These are phyloP conservation scores for Pyricularia grisea DNA, from an alignment of 2,329 filamentous ascomycete genomes.

Conservation along the genomic window DNA sequence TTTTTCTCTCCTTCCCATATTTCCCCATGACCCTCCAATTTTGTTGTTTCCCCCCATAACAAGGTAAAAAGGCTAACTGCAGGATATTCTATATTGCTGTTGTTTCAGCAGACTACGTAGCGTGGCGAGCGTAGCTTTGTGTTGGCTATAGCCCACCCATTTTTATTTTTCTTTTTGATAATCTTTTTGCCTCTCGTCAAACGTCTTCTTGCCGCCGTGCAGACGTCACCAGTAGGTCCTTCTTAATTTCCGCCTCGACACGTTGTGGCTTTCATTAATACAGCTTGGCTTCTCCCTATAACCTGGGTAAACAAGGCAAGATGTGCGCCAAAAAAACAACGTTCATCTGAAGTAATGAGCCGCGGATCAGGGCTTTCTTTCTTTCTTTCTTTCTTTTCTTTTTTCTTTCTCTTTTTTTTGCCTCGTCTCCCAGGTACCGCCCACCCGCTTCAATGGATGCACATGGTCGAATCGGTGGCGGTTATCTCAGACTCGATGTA, in stretches of 20 bases:
- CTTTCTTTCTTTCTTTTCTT: too few relatives aligned
- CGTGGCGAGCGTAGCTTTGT: background rate
- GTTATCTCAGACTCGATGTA: background rate
- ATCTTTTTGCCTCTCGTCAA: background rate
- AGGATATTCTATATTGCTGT: background rate
- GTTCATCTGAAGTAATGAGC: background rate
- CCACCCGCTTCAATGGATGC: too few relatives aligned
- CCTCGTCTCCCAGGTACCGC: background rate
- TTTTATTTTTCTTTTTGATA: background rate
- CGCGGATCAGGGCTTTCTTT: background rate
- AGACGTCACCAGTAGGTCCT: background rate
- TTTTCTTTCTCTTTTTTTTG: background rate
- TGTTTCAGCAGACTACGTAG: background rate
- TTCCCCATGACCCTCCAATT: background rate
- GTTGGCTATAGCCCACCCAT: background rate
- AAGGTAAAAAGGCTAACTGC: background rate
- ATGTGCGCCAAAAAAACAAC: background rate
- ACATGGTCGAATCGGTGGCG: background rate
- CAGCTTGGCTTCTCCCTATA: background rate
- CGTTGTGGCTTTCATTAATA: background rate
- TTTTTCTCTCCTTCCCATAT: too few relatives aligned
- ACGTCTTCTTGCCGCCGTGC: background rate
- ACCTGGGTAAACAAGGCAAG: background rate
- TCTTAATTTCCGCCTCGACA: too few relatives aligned
- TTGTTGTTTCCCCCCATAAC: background rate